Evolutionary conservation across 2,329 filamentous ascomycete genomes (phyloP), one percentile per base, ranked within the genome.

Genomic region (Colletotrichum spaethianum): DNA sequence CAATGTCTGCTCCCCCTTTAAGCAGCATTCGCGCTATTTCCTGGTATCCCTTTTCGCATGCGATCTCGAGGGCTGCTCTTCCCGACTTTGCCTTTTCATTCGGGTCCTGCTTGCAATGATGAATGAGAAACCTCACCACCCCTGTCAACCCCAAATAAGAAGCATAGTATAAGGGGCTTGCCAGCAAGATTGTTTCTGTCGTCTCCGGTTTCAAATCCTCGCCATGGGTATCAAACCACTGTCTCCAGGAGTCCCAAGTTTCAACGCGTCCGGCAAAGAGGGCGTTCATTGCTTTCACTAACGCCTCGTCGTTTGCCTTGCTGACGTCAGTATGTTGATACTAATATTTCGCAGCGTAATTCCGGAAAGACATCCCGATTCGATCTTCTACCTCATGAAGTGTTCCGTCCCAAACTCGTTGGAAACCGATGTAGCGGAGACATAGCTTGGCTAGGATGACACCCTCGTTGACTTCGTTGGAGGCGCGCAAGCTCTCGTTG

Each of bases 21-120:
- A 73, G 52, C n/a, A 74, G 67, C 9, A 73, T 38, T 28, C 46
- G 60, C 8, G 66, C 70, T 9, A 73, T 48, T 16, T 70, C 62
- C 4, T 56, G 6, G 20, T 33, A 5, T 6, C 50, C 50, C 4
- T 2, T 31, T 33, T 20, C 18, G 50, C 50, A 53, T 6, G 28
- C 50, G 1, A 31, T 12, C 1, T 9, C 8, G 5, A 53, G 50
- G 1, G 18, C 50, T 2, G 7, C 3, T 52, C 60, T 63, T 50
- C 48, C 44, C 1, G 28, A 63, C 3, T 4, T 7, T 1, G 44
- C 0, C 2, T 26, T 52, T 6, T 46, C 42, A 28, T 48, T 36
- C 23, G 42, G 26, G 11, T 36, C n/a, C n/a, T 20, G 28, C 0
- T 52, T 23, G 9, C 16, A 26, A 7, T 38, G 8, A 2, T 52